Percentiles rank a stretch among this genome's conserved stretches.
Conservation (phyloP, 306 rosid species). For the Medicago ruthenica region DNA sequence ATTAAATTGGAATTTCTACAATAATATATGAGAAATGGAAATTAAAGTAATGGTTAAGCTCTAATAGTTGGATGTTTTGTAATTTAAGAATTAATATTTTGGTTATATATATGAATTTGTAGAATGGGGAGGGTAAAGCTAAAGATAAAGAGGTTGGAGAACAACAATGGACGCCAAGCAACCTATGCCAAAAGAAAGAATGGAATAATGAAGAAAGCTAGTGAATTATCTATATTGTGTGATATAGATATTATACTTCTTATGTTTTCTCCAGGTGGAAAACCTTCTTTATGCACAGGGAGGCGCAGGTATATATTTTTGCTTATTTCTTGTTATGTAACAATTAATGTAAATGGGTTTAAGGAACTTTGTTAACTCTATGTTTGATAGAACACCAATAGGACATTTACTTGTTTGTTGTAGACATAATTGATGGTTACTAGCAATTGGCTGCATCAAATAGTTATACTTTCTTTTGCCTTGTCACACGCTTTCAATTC, state of each 20-base stretch:
- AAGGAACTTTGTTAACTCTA: background rate
- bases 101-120: background rate
- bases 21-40: background rate
- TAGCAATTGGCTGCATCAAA: too few relatives aligned
- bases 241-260: conserved; percentile 92
- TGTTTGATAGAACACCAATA: background rate
- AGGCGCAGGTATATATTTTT: conserved; percentile 57
- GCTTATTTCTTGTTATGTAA: background rate
- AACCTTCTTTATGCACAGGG: conserved; percentile 80
- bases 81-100: background rate
- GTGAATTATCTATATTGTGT: conserved; percentile 81
- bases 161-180: background rate
- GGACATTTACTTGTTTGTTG: too few relatives aligned
- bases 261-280: conserved; percentile 93
- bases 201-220: conserved; percentile 60
- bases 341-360: background rate
- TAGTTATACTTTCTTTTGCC: too few relatives aligned
- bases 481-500: background rate
- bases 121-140: conserved; percentile 35
- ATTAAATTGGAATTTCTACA: background rate
- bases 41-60: background rate
- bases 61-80: background rate
- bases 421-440: too few relatives aligned
- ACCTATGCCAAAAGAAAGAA: conserved; percentile 27
- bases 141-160: conserved; percentile 28